A percentile compares a stretch with the other conserved stretches of the same genome.
Conservation (phyloP, 805 yeast genomes). For the Kazachstania viticola region DNA sequence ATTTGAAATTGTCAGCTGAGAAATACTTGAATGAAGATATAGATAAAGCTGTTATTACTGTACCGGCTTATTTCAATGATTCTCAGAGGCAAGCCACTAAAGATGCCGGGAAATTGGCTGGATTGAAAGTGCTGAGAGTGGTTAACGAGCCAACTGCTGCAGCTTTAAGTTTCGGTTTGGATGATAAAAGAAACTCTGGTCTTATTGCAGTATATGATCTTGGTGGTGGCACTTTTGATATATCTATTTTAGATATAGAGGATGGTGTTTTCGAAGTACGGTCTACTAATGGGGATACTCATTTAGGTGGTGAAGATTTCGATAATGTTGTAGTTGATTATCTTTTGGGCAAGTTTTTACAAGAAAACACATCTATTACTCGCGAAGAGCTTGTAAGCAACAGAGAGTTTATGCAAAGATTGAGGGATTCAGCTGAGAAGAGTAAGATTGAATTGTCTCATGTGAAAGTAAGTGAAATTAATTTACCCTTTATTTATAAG, state of each 20-base stretch:
- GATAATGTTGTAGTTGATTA: constrained; percentile 51
- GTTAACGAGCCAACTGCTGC: constrained; percentile 83
- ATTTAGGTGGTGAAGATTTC: constrained; percentile 79
- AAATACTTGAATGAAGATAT: constrained; percentile 40
- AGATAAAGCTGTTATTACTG: constrained; percentile 70
- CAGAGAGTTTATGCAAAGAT: constrained; percentile 54
- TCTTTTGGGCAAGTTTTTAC: constrained; percentile 46
- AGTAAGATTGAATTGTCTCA: constrained; percentile 68
- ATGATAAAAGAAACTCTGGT: constrained; percentile 26
- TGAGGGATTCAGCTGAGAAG: constrained; percentile 69
- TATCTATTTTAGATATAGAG: constrained; percentile 65
- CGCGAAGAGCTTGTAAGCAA: constrained; percentile 30
- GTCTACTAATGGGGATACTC: constrained; percentile 78
- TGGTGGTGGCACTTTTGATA: constrained; percentile 83
- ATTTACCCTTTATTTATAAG: constrained; percentile 56
- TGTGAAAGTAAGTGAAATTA: constrained; percentile 46
- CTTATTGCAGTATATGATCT: constrained; percentile 50
- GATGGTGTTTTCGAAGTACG: constrained; percentile 74
- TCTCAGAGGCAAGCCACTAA: constrained; percentile 79
- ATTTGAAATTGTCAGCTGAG: constrained; percentile 59
- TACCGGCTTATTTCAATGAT: constrained; percentile 77
- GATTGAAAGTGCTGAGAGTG: constrained; percentile 62
- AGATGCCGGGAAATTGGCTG: constrained; percentile 65
- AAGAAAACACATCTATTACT: constrained; percentile 34
- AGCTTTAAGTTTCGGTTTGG: constrained; percentile 71